These are phyloP conservation scores for Trichoderma brevicompactum DNA, from an alignment of 2,329 filamentous ascomycete species.

Conservation along the genomic window DNA sequence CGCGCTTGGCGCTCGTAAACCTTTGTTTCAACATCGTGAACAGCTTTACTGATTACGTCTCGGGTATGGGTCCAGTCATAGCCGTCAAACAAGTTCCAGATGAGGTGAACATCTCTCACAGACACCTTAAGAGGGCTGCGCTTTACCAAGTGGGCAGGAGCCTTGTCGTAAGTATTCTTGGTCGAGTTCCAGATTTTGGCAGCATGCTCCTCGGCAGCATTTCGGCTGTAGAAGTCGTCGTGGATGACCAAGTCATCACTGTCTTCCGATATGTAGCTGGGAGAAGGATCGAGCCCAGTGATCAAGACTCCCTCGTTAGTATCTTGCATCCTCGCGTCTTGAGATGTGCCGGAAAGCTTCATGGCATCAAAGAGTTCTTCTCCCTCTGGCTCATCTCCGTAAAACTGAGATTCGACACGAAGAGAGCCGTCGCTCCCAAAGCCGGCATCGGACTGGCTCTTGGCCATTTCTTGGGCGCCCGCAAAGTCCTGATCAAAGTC, in stretches of 20 bases:
- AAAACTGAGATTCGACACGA: slow-evolving; percentile 52
- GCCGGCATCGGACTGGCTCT: slow-evolving; percentile 41
- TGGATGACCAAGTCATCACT: slow-evolving; percentile 70
- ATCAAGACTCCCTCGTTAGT: slow-evolving; percentile 45
- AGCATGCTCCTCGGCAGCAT: slow-evolving; percentile 63
- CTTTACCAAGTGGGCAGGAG: slow-evolving; percentile 63
- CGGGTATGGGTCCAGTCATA: slow-evolving; percentile 94
- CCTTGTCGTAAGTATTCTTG: slow-evolving; percentile 72
- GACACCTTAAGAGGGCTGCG: slow-evolving; percentile 75
- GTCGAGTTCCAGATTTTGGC: slow-evolving; percentile 81
- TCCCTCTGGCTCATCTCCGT: slow-evolving; percentile 48
- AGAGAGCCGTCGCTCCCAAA: slow-evolving; percentile 44
- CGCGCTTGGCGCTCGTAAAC: slow-evolving; percentile 74
- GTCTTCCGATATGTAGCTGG: slow-evolving; percentile 52
- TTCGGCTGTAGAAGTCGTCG: slow-evolving; percentile 75
- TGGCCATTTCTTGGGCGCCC: slow-evolving; percentile 55
- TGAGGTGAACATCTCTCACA: slow-evolving; percentile 85
- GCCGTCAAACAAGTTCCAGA: slow-evolving; percentile 97
- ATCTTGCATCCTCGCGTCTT: slow-evolving; percentile 42
- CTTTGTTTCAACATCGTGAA: slow-evolving; percentile 83
- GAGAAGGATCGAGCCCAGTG: slow-evolving; percentile 39
- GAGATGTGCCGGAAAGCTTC: slow-evolving; percentile 40
- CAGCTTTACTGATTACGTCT: slow-evolving; percentile 82
- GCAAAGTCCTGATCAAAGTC: slow-evolving; percentile 68
- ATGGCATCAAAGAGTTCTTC: slow-evolving; percentile 57